Conservation (phyloP, 2,329 filamentous ascomycete species). For the Fusarium sterilihyphosum region DNA sequence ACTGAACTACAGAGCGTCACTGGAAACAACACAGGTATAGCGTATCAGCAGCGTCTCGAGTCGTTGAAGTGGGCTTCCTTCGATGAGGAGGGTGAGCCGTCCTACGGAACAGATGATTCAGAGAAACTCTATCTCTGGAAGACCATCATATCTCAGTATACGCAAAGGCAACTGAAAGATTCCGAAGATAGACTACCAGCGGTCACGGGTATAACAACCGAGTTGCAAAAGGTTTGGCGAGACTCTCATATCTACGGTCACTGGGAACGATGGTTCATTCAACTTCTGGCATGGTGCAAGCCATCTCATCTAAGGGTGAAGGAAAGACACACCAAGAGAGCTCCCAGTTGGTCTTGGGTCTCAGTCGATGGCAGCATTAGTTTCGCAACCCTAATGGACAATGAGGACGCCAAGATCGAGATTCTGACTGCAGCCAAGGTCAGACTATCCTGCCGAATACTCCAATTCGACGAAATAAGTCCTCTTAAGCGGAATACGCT, state of each 20-base stretch:
- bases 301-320: rapidly evolving
- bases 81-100: rapidly evolving
- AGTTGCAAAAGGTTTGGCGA: not conserved
- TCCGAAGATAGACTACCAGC: not conserved
- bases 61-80: not conserved
- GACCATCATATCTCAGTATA: not conserved
- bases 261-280: not conserved
- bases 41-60: not conserved
- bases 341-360: not conserved
- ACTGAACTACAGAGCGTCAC: not conserved
- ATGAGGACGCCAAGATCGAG: not conserved
- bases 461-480: rapidly evolving
- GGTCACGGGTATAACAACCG: not conserved
- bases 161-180: rapidly evolving
- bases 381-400: not conserved
- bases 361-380: not conserved
- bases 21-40: rapidly evolving
- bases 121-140: not conserved
- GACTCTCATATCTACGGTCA: not conserved
- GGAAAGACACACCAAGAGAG: not conserved
- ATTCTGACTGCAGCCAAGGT: rapidly evolving
- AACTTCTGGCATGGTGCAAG: not conserved
- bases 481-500: rapidly evolving
- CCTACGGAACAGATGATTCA: not conserved
- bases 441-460: not conserved